Percentiles rank a stretch among this genome's conserved stretches.
phyloP scores from a whole-genome alignment of 2,329 filamentous ascomycete genomes.

The Beauveria brongniartii region DNA sequence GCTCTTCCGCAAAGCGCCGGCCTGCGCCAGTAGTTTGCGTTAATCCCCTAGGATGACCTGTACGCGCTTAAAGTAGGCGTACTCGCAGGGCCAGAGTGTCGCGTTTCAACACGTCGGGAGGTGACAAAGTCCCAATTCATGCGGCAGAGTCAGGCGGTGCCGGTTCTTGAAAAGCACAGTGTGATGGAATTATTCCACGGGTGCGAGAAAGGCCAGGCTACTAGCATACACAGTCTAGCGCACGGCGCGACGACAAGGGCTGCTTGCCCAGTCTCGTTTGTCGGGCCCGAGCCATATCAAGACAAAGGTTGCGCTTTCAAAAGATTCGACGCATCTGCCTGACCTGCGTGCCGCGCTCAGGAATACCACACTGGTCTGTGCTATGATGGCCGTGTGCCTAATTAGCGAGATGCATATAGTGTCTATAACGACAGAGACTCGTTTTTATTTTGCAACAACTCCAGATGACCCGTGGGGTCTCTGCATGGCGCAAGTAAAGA shows the following conservation, averaged over 20 bases:
- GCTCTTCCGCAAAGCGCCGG: slow-evolving; percentile 16
- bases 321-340: neutral
- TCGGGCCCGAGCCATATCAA: neutral
- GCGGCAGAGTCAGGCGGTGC: neutral
- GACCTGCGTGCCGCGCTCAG: neutral
- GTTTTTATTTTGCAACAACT: neutral
- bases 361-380: neutral
- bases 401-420: neutral
- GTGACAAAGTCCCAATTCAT: too few species aligned
- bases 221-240: neutral
- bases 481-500: neutral
- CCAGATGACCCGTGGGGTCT: neutral
- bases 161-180: neutral
- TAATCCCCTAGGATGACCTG: slow-evolving; percentile 10
- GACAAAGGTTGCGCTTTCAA: neutral
- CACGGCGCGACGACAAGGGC: neutral
- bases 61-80: slow-evolving; percentile 6
- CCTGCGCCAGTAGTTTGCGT: slow-evolving; percentile 16
- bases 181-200: neutral
- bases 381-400: too few species aligned
- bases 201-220: neutral
- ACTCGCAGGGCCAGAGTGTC: slow-evolving; percentile 1
- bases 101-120: neutral
- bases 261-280: neutral
- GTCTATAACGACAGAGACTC: neutral